Conservation (phyloP, 1,284 basidiomycete species). For the Melampsora larici-populina region DNA sequence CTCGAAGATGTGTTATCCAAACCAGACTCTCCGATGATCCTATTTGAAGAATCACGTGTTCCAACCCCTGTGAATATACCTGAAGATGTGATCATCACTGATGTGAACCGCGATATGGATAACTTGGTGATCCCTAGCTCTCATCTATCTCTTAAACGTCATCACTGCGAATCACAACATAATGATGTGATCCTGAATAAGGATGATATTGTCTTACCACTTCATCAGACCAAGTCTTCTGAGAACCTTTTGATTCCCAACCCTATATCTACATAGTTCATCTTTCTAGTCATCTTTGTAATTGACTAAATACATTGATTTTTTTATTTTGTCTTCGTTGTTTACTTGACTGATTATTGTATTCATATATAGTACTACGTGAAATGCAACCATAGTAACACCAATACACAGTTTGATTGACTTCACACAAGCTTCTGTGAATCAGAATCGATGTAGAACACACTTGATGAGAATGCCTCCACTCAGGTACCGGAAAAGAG, state of each 20-base stretch:
- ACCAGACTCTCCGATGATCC: neutral
- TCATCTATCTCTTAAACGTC: neutral
- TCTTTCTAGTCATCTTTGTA: neutral
- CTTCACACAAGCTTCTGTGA: too few relatives aligned
- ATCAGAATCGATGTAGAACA: too few relatives aligned
- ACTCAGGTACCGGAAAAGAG: too few relatives aligned
- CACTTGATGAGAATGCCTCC: too few relatives aligned
- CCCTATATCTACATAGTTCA: neutral
- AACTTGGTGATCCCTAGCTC: neutral
- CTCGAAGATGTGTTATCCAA: neutral
- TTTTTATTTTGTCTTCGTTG: neutral
- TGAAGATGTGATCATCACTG: neutral
- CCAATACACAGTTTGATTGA: too few relatives aligned
- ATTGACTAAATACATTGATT: neutral
- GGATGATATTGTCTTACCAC: neutral
- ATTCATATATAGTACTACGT: too few relatives aligned
- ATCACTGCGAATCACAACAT: neutral
- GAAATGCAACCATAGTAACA: too few relatives aligned
- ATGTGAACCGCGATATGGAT: neutral
- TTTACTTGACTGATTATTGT: neutral
- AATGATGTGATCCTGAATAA: neutral
- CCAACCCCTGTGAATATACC: neutral
- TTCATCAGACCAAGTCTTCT: neutral
- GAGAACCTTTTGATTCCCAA: neutral
- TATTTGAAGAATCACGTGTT: neutral